These are phyloP conservation scores for Peronospora destructor DNA, from an alignment of 352 stramenopile genomes.

Conservation along the genomic window DNA sequence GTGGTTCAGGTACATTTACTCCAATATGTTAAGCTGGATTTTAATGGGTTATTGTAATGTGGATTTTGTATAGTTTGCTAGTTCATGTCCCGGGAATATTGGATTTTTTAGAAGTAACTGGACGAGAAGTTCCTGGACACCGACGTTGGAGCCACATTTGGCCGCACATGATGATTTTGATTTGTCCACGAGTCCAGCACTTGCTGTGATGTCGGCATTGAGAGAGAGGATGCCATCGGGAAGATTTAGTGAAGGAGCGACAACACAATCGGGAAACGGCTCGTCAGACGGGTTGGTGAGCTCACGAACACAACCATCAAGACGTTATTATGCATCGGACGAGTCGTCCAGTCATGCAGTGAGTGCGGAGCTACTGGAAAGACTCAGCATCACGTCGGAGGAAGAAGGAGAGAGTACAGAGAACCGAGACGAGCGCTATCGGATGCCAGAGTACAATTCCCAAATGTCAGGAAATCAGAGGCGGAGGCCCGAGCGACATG, in stretches of 20 bases:
- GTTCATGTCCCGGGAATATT: conserved; percentile 61
- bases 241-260: conserved; percentile 9
- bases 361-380: conserved; percentile 31
- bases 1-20: conserved; percentile 35
- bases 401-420: conserved; percentile 25
- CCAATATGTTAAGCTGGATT: conserved; percentile 3
- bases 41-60: conserved; percentile 5
- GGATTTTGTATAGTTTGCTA: conserved; percentile 41
- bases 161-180: conserved; percentile 52
- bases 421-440: conserved; percentile 24
- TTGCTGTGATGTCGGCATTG: conserved; percentile 58
- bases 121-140: conserved; percentile 37
- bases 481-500: conserved; percentile 34
- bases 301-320: conserved; percentile 16
- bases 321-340: conserved; percentile 28
- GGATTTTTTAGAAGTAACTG: conserved; percentile 42
- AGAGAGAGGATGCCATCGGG: conserved; percentile 30
- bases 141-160: conserved; percentile 19
- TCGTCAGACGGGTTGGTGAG: conserved; percentile 24
- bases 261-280: conserved; percentile 18
- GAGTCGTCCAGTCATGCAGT: conserved; percentile 29
- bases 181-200: conserved; percentile 58
- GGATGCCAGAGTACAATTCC: conserved; percentile 16
- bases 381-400: conserved; percentile 33
- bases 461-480: conserved; percentile 20